Base-by-base conservation (phyloP, 2,329 filamentous ascomycete genomes). In the Lachnellula cervina region DNA sequence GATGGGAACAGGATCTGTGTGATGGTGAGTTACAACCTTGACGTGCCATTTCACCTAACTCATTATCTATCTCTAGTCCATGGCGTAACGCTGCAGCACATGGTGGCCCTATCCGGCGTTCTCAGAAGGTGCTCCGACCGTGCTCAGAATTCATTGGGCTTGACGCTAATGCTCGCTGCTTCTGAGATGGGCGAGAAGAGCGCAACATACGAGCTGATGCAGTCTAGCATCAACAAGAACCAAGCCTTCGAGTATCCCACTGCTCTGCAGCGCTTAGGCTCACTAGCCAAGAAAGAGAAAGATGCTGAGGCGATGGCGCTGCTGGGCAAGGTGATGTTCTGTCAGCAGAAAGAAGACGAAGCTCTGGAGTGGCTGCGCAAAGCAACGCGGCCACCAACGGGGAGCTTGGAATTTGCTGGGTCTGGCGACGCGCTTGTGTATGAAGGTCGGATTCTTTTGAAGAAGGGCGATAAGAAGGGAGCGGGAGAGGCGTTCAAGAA, bases 281-380 rank as follows among this genome's bases (percentile, higher is more conserved):
- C 56, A 3, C 51, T 68, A 16, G 66, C 67, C 14, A 64, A 66
- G 50, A 61, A 58, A 4, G 57, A 62, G 6, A 51, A 62, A 8
- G 63, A 70, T 43, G 59, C 62, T 11, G 55, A 64, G 52, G 68
- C 68, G 9, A 66, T 70, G 64, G 55, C 59, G 6, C 47, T 70
- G 13, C 55, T 69, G 1, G 67, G 66, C 4, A 63, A 66, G 52
- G 61, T 68, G 5, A 44, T 68, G 4, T 52, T 57, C 17, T 47
- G 51, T 5, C 55, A 61, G 23, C 46, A 53, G 34, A 61, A 52
- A 11, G 52, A 61, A 4, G 52, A 49, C 1, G 60, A 69, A 44
- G 66, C 68, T 21, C 42, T 66, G 9, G 35, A 54, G 23, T 66
- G 61, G 61, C 58, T 69, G 4, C 59, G 55, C 13, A 65, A 61